phyloP scores from a whole-genome alignment of 139 green algal species.

The Helicosporidium sp. region DNA sequence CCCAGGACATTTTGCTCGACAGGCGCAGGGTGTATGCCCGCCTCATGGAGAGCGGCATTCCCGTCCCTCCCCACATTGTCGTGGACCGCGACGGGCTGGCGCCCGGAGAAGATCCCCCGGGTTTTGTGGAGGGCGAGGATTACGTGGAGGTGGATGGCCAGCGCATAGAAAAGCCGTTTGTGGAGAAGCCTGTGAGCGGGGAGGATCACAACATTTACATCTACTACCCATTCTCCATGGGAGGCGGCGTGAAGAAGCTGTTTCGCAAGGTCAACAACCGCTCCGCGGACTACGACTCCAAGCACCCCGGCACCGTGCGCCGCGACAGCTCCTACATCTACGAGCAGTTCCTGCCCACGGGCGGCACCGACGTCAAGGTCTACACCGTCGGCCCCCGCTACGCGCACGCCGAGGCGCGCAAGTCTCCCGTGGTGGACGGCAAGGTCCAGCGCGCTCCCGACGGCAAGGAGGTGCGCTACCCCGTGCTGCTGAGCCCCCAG shows the following conservation, averaged over 20 bases:
- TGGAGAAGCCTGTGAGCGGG: slow-evolving; percentile 81
- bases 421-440: slow-evolving; percentile 90
- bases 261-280: slow-evolving; percentile 89
- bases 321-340: slow-evolving; percentile 88
- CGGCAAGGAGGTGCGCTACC: slow-evolving; percentile 79
- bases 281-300: slow-evolving; percentile 55
- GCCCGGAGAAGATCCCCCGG: slow-evolving; percentile 29
- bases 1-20: slow-evolving; percentile 75
- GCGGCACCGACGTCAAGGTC: slow-evolving; percentile 96
- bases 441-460: slow-evolving; percentile 62
- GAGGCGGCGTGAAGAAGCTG: slow-evolving; percentile 88
- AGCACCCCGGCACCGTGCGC: slow-evolving; percentile 56
- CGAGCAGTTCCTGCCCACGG: slow-evolving; percentile 87
- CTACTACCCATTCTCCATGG: slow-evolving; percentile 92
- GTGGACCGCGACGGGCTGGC: slow-evolving; percentile 50
- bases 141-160: slow-evolving; percentile 55
- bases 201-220: slow-evolving; percentile 97
- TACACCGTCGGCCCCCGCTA: slow-evolving; percentile 83
- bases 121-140: slow-evolving; percentile 78
- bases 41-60: slow-evolving; percentile 57
- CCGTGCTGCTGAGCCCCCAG: slow-evolving; percentile 71
- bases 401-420: slow-evolving; percentile 72
- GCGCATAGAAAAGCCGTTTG: slow-evolving; percentile 89
- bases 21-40: slow-evolving; percentile 58
- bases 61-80: slow-evolving; percentile 70